Base-by-base conservation (phyloP, 768 basidiomycete genomes). In the Boletus pseudo-olivaceus region DNA sequence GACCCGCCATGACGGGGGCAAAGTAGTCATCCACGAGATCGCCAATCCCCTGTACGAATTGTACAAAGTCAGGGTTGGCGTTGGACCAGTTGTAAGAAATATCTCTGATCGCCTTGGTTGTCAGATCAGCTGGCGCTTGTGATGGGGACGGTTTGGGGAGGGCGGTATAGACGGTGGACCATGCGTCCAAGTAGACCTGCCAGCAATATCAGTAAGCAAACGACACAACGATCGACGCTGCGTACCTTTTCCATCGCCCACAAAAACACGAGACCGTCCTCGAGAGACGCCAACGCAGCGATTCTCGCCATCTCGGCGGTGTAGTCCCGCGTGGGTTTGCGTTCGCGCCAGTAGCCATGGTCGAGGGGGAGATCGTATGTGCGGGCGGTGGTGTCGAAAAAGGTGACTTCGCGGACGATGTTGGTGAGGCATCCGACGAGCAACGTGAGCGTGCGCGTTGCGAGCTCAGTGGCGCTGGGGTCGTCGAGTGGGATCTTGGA, bases 201-300 rank as follows among this genome's bases (percentile, higher is more conserved):
- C 26, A 23, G 41, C 12, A 8, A 40, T 50, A 19, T 12, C 19
- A 49, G 42, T 26, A 12, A 29, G 23, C 32, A 20, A 20, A 32
- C 8, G 8, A 32, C 1, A 5, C 1, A 9, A 30, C 9, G 17
- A 19, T 5, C 12, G 19, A 15, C 3, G 35, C 5, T 7, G 54
- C 69, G 20, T 40, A 87, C 88, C 73, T 80, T 78, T 66, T 90
- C 88, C 87, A 90, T 90, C 0, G 84, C 84, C 87, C 87, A 90
- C 14, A 91, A 69, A 56, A 90, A 84, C 1, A 90, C 73, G 20
- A 91, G 68, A 0, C 84, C 85, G 39, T 90, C 88, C 46, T 80
- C 78, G 19, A 87, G 58, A 0, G 70, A 73, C 4, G 75, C 78
- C 15, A 69, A 61, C 6, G 73, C 69, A 4, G 76, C 75, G 3